Conservation (phyloP, 805 yeast genomes). For the Isabelozyma rhagii region DNA sequence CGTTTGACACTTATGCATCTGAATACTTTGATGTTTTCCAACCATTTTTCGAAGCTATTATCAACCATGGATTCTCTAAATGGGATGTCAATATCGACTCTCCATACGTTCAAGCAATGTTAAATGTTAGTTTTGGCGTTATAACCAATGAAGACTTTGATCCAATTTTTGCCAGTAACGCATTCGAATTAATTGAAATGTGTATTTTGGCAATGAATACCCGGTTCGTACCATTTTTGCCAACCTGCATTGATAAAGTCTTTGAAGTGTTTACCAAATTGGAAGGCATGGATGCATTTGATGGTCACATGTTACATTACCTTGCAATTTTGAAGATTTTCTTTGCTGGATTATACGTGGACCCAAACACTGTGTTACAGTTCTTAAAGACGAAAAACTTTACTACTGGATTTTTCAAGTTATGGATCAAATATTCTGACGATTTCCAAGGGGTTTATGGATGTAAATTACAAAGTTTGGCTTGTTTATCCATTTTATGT, state of each 20-base stretch:
- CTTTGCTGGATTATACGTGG: conserved; percentile 37
- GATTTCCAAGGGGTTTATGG: conserved; percentile 54
- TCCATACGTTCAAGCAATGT: conserved; percentile 35
- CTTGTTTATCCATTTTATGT: conserved; percentile 37
- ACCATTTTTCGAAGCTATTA: conserved; percentile 55
- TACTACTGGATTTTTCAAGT: conserved; percentile 36
- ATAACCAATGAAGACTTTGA: conserved; percentile 32
- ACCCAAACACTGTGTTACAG: conserved; percentile 34
- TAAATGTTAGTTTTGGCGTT: conserved; percentile 33
- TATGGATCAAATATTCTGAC: conserved; percentile 48
- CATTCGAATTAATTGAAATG: conserved; percentile 38
- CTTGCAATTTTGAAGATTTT: conserved; percentile 42
- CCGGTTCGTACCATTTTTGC: conserved; percentile 29
- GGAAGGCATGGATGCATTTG: conserved; percentile 38
- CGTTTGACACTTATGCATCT: conserved; percentile 57
- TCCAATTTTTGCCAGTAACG: conserved; percentile 37
- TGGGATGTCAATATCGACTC: conserved; percentile 32
- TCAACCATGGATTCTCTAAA: conserved; percentile 47
- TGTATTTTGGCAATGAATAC: conserved; percentile 27
- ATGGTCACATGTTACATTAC: conserved; percentile 43
- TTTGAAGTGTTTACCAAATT: conserved; percentile 30
- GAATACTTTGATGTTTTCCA: conserved; percentile 57
- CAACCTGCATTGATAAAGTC: conserved; percentile 32
- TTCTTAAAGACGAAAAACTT: conserved; percentile 36
- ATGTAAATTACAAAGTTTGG: conserved; percentile 50